These are phyloP conservation scores for Paracamarosporium sp. DNA, from an alignment of 2,329 filamentous ascomycete species.

Conservation along the genomic window DNA sequence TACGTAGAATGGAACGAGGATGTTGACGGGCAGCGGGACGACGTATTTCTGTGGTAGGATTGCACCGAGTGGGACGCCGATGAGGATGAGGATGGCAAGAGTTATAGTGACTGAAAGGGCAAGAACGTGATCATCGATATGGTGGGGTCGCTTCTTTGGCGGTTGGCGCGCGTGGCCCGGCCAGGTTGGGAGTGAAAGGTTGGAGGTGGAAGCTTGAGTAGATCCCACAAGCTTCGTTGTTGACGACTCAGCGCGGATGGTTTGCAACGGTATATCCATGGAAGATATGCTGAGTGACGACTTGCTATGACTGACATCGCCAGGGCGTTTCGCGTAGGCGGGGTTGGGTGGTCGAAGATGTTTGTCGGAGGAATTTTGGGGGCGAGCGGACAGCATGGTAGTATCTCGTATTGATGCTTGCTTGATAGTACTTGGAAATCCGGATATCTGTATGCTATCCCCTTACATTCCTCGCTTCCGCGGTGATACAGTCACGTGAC, in stretches of 20 bases:
- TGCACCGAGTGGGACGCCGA: conserved; percentile 27
- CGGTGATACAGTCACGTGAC: neutral
- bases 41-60: conserved; percentile 30
- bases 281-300: neutral
- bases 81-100: conserved; percentile 21
- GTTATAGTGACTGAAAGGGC: conserved; percentile 28
- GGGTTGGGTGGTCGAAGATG: neutral
- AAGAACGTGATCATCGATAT: conserved; percentile 22
- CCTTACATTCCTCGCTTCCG: conserved; percentile 11
- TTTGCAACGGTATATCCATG: neutral
- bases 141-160: neutral
- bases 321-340: neutral
- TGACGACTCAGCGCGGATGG: neutral
- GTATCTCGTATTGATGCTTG: neutral
- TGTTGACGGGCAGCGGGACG: conserved; percentile 30
- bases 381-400: neutral
- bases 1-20: conserved; percentile 58
- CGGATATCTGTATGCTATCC: neutral
- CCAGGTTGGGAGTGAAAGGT: neutral
- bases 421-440: neutral
- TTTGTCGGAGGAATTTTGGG: neutral
- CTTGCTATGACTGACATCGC: neutral
- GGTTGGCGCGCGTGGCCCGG: neutral
- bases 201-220: neutral
- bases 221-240: neutral